These are phyloP conservation scores for Komagataella phaffii DNA, from an alignment of 805 yeast genomes.

Conservation along the genomic window DNA sequence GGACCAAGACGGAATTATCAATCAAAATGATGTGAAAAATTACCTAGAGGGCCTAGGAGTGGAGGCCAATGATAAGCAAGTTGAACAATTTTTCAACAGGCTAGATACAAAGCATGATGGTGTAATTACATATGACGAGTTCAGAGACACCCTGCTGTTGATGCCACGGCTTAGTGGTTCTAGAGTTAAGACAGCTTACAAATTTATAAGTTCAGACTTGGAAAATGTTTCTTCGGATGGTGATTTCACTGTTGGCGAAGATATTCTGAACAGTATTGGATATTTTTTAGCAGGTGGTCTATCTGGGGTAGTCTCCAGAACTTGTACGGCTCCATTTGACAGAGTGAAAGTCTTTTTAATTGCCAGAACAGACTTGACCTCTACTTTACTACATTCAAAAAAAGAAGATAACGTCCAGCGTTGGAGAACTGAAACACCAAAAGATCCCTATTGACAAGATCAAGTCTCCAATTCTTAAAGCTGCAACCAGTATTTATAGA, in stretches of 20 bases:
- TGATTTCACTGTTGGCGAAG: slow-evolving; percentile 75
- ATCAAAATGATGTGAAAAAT: slow-evolving; percentile 47
- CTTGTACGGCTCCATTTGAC: slow-evolving; percentile 95
- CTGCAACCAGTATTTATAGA: slow-evolving; percentile 66
- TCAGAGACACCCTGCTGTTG: slow-evolving; percentile 68
- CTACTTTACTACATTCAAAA: slow-evolving; percentile 52
- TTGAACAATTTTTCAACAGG: slow-evolving; percentile 41
- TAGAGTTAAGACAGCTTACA: slow-evolving; percentile 68
- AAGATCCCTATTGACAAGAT: slow-evolving; percentile 28
- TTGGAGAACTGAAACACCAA: slow-evolving; percentile 21
- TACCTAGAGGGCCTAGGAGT: slow-evolving; percentile 49
- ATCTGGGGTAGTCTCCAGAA: slow-evolving; percentile 91
- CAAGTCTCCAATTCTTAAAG: slow-evolving; percentile 66
- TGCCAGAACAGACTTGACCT: slow-evolving; percentile 74
- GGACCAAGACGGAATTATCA: slow-evolving; percentile 62
- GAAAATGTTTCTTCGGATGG: slow-evolving; percentile 82
- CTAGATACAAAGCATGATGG: slow-evolving; percentile 49
- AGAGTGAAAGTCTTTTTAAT: slow-evolving; percentile 87
- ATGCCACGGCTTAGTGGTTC: slow-evolving; percentile 76
- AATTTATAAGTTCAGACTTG: slow-evolving; percentile 63
- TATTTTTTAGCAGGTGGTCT: slow-evolving; percentile 91
- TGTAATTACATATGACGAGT: slow-evolving; percentile 69
- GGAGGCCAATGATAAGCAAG: slow-evolving; percentile 34
- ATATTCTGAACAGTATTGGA: slow-evolving; percentile 73
- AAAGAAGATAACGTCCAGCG: slow-evolving; percentile 18